Base-by-base conservation (phyloP, 306 rosid genomes). In the Hylodesmum podocarpum region DNA sequence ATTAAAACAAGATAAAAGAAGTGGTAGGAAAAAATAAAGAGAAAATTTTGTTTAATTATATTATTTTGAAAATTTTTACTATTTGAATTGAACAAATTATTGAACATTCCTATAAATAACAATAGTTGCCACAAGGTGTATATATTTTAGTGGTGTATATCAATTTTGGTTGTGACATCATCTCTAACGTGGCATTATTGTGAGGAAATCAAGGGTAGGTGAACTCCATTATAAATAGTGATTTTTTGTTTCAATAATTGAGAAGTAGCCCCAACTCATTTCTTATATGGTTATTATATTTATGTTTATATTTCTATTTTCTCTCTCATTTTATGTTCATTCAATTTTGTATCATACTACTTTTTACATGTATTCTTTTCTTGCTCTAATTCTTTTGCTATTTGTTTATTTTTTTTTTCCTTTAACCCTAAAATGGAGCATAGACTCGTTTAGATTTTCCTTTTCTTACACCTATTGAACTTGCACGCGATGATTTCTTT, bases 221-320 rank as follows among this genome's bases (percentile, higher is more conserved):
- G 84, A 79, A 63, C 81, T 66, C 70, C 74, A 74, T 51, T 84
- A 68, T 81, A 84, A 73, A 73, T 40, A 31, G 76, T 68, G 54
- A 75, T 81, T 81, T 81, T 87, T 59, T 69, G 55, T 66, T 72
- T 70, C 65, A 75, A 73, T 70, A 66, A 84, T 82, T 74, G 73
- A 78, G 65, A 21, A 71, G 16, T 59, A 61, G 49, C 68, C 59
- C 14, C 19, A 33, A 71, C 77, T 75, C 78, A 51, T 74, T 58
- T 72, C 47, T 75, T 63, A n/a, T n/a, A n/a, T n/a, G n/a, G n/a
- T n/a, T n/a, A n/a, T n/a, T n/a, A n/a, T n/a, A n/a, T n/a, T n/a
- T n/a, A n/a, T n/a, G n/a, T n/a, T n/a, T n/a, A n/a, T n/a, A n/a
- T n/a, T n/a, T n/a, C n/a, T n/a, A n/a, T n/a, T n/a, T n/a, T n/a